Percentiles rank a stretch among this genome's conserved stretches.
Conservation (phyloP, 257 asterid species). For the Petunia secreta region DNA sequence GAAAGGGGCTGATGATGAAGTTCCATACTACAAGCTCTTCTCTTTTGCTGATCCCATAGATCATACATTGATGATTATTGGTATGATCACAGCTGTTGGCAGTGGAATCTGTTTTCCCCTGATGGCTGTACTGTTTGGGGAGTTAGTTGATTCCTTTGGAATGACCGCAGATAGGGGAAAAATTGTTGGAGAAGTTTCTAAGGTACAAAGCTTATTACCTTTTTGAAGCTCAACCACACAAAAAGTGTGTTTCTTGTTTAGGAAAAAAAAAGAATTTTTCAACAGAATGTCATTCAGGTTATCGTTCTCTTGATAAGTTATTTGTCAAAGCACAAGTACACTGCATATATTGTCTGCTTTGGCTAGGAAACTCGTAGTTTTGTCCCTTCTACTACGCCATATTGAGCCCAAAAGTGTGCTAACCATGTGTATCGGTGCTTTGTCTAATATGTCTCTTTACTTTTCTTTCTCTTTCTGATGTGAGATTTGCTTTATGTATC, state of each 20-base stretch:
- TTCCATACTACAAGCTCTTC: slow-evolving; percentile 71
- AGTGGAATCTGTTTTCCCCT: slow-evolving; percentile 72
- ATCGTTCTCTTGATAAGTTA: not conserved
- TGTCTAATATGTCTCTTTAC: not conserved
- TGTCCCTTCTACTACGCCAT: not conserved
- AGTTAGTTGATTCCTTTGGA: slow-evolving; percentile 72
- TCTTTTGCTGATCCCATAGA: slow-evolving; percentile 64
- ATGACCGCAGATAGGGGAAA: slow-evolving; percentile 14
- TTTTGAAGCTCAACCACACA: not conserved
- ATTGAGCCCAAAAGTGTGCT: not conserved
- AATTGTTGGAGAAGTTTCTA: slow-evolving; percentile 52
- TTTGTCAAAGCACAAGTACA: not conserved
- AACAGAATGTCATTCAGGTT: not conserved
- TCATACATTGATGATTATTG: slow-evolving; percentile 59
- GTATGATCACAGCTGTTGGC: slow-evolving; percentile 66
- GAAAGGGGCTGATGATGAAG: slow-evolving; percentile 35
- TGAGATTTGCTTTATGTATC: not conserved
- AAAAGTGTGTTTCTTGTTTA: not conserved
- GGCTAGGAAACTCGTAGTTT: not conserved
- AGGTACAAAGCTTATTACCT: slow-evolving; percentile 38
- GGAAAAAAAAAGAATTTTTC: not conserved
- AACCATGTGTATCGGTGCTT: not conserved
- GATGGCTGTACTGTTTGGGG: slow-evolving; percentile 78
- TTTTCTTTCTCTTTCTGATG: not conserved
- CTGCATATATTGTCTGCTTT: not conserved